These are phyloP conservation scores for Neofusicoccum kwambonambiense DNA, from an alignment of 2,329 filamentous ascomycete species.

Conservation along the genomic window DNA sequence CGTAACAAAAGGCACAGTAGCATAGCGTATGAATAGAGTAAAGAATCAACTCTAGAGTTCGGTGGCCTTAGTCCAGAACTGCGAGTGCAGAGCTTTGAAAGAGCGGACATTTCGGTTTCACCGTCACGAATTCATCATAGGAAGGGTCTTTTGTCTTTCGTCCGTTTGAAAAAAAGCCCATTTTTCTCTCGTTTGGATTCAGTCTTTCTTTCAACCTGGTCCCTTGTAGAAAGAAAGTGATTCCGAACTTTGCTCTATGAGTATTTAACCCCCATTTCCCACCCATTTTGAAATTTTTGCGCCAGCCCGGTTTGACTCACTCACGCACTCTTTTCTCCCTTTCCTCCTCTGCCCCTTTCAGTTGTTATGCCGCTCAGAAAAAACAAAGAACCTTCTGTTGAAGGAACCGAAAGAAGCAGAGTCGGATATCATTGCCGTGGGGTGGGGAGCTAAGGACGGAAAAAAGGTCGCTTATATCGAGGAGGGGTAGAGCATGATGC, in stretches of 20 bases:
- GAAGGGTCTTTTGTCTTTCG: not conserved
- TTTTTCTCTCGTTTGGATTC: not conserved
- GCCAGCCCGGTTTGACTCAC: no score
- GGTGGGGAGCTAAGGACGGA: not conserved
- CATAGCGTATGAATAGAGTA: not conserved
- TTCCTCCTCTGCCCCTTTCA: not conserved
- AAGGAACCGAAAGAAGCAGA: no score
- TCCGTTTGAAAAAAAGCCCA: slow-evolving; percentile 7
- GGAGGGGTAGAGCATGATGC: slow-evolving; percentile 85
- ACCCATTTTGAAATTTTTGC: no score
- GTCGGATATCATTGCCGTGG: not conserved
- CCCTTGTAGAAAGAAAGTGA: not conserved
- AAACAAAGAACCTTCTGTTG: no score
- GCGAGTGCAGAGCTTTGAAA: no score
- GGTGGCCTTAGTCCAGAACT: no score
- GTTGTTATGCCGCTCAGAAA: no score
- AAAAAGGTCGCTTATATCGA: slow-evolving; percentile 15
- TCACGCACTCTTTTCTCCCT: no score
- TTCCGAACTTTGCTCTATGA: not conserved
- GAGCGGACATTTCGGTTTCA: not conserved
- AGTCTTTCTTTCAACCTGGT: not conserved
- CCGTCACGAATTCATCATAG: not conserved
- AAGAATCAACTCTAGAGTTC: not conserved
- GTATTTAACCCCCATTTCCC: not conserved
- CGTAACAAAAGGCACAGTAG: no score